phyloP scores from a whole-genome alignment of 768 basidiomycete genomes.

The Tulasnella sp. region DNA sequence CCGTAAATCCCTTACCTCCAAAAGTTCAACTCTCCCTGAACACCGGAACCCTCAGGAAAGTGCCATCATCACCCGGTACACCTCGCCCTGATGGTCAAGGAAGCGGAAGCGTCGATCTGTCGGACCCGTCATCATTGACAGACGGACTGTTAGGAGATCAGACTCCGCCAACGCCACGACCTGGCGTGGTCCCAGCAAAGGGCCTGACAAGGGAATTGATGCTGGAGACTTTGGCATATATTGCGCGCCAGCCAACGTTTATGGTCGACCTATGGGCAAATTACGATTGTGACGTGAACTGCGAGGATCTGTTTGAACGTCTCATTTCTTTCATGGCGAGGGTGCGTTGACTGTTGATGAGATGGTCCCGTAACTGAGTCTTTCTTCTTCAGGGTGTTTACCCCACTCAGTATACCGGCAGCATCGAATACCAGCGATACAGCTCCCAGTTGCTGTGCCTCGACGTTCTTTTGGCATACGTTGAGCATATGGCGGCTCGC shows the following conservation, averaged over 20 bases:
- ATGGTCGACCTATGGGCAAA: slow-evolving; percentile 95
- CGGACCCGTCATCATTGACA: slow-evolving; percentile 15
- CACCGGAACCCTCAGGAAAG: background rate
- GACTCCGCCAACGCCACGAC: slow-evolving; percentile 43
- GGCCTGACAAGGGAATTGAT: slow-evolving; percentile 87
- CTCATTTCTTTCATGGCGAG: slow-evolving; percentile 84
- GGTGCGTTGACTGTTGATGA: slow-evolving; percentile 44
- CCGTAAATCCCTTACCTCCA: slow-evolving; percentile 38
- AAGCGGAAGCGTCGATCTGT: background rate
- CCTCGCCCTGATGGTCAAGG: background rate
- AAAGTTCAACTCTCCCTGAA: slow-evolving; percentile 33
- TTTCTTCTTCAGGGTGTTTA: slow-evolving; percentile 65
- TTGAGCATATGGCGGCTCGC: slow-evolving; percentile 81
- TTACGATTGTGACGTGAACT: slow-evolving; percentile 95
- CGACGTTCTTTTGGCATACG: slow-evolving; percentile 79
- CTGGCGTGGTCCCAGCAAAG: slow-evolving; percentile 68
- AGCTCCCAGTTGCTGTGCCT: slow-evolving; percentile 83
- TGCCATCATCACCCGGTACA: slow-evolving; percentile 19
- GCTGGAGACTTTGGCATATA: slow-evolving; percentile 77
- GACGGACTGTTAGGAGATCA: slow-evolving; percentile 11
- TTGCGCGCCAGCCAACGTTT: slow-evolving; percentile 80
- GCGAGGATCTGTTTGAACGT: slow-evolving; percentile 92
- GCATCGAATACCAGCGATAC: slow-evolving; percentile 61
- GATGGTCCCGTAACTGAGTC: slow-evolving; percentile 14
- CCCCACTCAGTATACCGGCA: slow-evolving; percentile 57